Evolutionary conservation across 2,329 filamentous ascomycete genomes (phyloP), one percentile per base, ranked within the genome.

Genomic region (Hypocreales sp.): DNA sequence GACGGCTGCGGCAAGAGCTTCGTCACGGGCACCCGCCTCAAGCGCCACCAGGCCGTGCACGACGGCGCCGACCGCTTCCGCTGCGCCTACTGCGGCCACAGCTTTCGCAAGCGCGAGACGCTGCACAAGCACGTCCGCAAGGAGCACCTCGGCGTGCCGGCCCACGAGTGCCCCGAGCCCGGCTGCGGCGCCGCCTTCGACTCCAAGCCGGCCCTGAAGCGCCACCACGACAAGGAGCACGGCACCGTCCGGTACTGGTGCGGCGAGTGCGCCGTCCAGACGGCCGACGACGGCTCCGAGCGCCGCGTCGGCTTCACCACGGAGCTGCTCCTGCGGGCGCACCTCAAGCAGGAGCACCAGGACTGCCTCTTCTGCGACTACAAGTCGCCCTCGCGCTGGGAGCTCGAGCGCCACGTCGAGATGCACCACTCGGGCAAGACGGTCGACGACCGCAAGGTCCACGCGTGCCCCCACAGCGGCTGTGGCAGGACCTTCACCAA

Each of bases 31-130:
- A 83, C 80, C 8, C 65, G 81, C 24, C 64, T 94, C 12, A 70
- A 77, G 32, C 67, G 81, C 20, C 86, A 94, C 47, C 60, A 76
- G 26, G 68, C 73, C n/a, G 72, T 79, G 2, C 86, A 94, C 48
- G 52, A 55, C 27, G 78, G 77, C 28, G 70, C 76, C 38, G 77
- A 90, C 45, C 67, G 78, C 28, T 84, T 78, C 42, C 64, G 68
- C 31, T 93, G 84, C 45, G 72, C 66, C 14, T 75, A 71, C 19
- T 93, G 84, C 52, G 66, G 68, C 12, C 69, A 82, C 52, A 72
- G 71, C 13, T 95, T 94, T 50, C 71, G 87, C 34, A 94, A 93
- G 52, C 78, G 83, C 46, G 74, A 83, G 37, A 92, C 84, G 0
- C 63, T 94, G 11, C 73, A 86, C 46, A 75, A 79, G 27, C 87